phyloP scores from a whole-genome alignment of 345 rosid species.

The Punica granatum region DNA sequence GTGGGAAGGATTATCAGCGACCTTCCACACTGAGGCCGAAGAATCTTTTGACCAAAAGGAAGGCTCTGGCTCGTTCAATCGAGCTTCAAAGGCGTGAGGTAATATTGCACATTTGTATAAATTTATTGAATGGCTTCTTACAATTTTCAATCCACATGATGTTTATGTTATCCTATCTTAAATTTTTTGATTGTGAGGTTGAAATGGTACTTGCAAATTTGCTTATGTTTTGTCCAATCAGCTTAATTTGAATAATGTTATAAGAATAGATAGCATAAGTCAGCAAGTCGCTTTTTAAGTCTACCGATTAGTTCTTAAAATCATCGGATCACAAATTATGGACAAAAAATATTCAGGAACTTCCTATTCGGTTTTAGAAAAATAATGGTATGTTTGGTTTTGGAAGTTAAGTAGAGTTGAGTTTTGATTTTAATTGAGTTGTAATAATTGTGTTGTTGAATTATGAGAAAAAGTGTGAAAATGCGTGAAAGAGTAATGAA shows the following conservation, averaged over 20 bases:
- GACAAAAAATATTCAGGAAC: no score
- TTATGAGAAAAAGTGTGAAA: no score
- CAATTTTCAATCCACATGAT: not conserved
- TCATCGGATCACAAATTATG: not conserved
- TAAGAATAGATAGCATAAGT: not conserved
- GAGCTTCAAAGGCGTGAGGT: conserved; percentile 96
- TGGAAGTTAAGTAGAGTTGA: no score
- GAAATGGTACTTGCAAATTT: not conserved
- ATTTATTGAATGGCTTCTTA: not conserved
- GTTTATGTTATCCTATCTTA: not conserved
- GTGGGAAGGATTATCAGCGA: conserved; percentile 81
- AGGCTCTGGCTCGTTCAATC: conserved; percentile 91
- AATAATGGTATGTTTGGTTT: no score
- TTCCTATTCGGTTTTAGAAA: not conserved
- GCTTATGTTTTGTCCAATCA: not conserved
- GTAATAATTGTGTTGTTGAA: no score
- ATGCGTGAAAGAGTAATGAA: no score
- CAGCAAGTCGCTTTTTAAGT: not conserved
- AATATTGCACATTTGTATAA: conserved; percentile 7
- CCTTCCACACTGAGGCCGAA: conserved; percentile 75
- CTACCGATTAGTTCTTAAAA: not conserved
- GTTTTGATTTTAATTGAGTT: no score
- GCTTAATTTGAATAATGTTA: not conserved
- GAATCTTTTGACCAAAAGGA: conserved; percentile 91
- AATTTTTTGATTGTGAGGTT: not conserved